A percentile compares a stretch with the other conserved stretches of the same genome.
These are phyloP conservation scores for Boletus pseudopeckii DNA, from an alignment of 768 basidiomycete genomes.

Conservation along the genomic window DNA sequence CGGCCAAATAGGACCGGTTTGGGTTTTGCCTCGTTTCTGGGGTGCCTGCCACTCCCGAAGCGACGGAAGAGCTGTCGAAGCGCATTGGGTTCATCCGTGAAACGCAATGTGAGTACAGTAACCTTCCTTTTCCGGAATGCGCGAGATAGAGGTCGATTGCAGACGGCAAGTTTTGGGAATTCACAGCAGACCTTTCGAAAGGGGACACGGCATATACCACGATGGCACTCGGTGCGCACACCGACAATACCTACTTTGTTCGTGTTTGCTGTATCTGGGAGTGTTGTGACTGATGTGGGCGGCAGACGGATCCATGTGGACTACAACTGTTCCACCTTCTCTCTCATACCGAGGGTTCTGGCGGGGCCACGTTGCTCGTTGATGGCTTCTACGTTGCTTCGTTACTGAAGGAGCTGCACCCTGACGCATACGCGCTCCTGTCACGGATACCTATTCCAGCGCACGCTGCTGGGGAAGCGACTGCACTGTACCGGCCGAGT, in stretches of 20 bases:
- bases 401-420: conserved; percentile 68
- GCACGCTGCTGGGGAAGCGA: conserved; percentile 83
- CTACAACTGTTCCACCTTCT: conserved; percentile 94
- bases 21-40: conserved; percentile 87
- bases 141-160: conserved; percentile 32
- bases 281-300: conserved; percentile 11
- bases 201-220: conserved; percentile 96
- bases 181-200: conserved; percentile 85
- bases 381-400: conserved; percentile 94
- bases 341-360: conserved; percentile 73
- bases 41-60: conserved; percentile 77
- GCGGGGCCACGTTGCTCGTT: conserved; percentile 88
- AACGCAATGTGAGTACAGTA: conserved; percentile 55
- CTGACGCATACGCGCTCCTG: conserved; percentile 66
- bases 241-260: conserved; percentile 60
- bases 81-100: conserved; percentile 87
- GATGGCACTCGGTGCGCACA: conserved; percentile 82
- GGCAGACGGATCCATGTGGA: conserved; percentile 89
- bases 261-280: conserved; percentile 6
- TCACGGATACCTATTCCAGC: conserved; percentile 67
- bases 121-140: conserved; percentile 1
- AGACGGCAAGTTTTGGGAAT: conserved; percentile 98
- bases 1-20: conserved; percentile 61
- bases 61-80: conserved; percentile 72
- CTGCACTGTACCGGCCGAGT: conserved; percentile 51